Percentiles rank a stretch among this genome's conserved stretches.
phyloP scores from a whole-genome alignment of 2,329 filamentous ascomycete genomes.

The Arthrobotrys megalospora region DNA sequence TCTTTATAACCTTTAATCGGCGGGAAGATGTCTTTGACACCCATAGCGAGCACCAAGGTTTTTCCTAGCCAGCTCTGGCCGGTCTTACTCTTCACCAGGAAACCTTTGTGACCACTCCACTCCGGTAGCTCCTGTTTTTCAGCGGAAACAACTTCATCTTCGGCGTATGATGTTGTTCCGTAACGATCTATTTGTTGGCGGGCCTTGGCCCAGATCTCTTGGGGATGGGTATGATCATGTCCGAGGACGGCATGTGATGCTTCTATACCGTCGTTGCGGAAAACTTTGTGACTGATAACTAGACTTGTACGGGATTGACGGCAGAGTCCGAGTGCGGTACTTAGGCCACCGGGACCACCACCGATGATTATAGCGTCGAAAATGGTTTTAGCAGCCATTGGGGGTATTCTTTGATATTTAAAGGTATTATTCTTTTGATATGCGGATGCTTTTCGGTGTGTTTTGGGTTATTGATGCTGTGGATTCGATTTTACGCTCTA shows the following conservation, averaged over 20 bases:
- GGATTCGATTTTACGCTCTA: not conserved
- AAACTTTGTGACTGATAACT: conserved; percentile 62
- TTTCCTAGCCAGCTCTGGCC: conserved; percentile 68
- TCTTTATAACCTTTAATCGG: conserved; percentile 73
- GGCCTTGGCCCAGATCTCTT: conserved; percentile 60
- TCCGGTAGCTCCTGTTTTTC: conserved; percentile 3
- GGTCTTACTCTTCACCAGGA: conserved; percentile 9
- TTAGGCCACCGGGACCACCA: conserved; percentile 62
- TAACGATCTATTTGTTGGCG: conserved; percentile 62
- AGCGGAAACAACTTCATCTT: conserved; percentile 14
- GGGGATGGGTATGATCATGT: conserved; percentile 63
- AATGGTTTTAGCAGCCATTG: conserved; percentile 16
- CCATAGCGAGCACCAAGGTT: conserved; percentile 73
- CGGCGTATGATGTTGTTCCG: conserved; percentile 31
- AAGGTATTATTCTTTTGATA: not conserved
- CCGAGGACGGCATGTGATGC: conserved; percentile 61
- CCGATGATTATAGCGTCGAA: conserved; percentile 26
- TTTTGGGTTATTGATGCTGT: conserved; percentile 1
- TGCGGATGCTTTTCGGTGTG: conserved; percentile 22
- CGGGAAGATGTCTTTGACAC: conserved; percentile 71
- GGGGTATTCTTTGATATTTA: conserved; percentile 5
- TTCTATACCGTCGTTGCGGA: conserved; percentile 63
- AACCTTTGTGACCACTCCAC: conserved; percentile 21
- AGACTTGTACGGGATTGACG: conserved; percentile 63
- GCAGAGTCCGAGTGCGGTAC: conserved; percentile 62